Base-by-base conservation (phyloP, 2,329 filamentous ascomycete genomes). In the Exophiala viscosa region DNA sequence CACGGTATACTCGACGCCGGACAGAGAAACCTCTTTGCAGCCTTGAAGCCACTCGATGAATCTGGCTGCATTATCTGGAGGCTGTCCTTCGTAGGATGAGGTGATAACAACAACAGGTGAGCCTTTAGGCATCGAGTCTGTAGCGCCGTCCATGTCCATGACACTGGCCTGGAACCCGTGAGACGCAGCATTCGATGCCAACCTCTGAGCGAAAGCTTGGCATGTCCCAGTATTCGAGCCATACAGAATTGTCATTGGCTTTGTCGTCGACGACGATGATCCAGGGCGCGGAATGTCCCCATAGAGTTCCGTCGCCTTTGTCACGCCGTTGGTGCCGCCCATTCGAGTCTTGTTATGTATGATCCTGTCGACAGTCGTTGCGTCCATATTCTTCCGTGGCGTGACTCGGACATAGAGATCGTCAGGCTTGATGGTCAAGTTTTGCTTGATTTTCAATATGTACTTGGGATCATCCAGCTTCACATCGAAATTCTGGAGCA, bases 191-290 rank as follows among this genome's bases (percentile, higher is more conserved):
- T 49, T 38, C 1, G 56, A 48, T 3, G 83, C 83, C 9, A 90
- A 65, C 15, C 79, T 73, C 55, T 84, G 77, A 1, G 87, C 83
- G 43, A 90, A 75, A 1, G 82, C 75, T 66, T 89, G 83, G 65
- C 86, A 90, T 1, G 87, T 90, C 0, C 87, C 87, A 1, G 81
- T 83, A 64, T 89, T 88, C 15, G 84, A 86, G 2, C 87, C 87
- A 62, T 87, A 90, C 39, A 84, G 78, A 15, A 90, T 78, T 13
- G 78, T 79, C 57, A 90, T 71, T 1, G 75, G 73, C 58, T 50
- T 50, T 20, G 31, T 28, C 8, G 28, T 11, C n/a, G 35, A 28
- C 8, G 20, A 13, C 13, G 35, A 15, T 2, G 52, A n/a, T 13
- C 4, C n/a, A n/a, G n/a, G 11, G 3, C 17, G n/a, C 7, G 17